Percentiles rank a stretch among this genome's conserved stretches.
These are phyloP conservation scores for Myrica gale DNA, from an alignment of 306 rosid genomes.

Conservation along the genomic window DNA sequence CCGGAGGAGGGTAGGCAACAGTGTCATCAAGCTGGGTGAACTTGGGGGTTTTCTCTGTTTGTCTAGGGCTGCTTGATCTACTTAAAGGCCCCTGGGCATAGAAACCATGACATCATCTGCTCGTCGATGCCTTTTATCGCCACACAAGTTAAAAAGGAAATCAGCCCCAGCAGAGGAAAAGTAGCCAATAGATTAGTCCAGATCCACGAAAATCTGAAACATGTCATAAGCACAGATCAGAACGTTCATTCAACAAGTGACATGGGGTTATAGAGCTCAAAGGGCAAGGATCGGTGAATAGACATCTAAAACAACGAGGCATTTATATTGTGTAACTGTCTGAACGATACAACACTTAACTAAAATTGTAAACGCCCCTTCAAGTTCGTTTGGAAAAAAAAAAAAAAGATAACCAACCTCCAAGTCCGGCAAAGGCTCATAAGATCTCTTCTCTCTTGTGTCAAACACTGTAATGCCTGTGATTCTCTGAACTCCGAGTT, in stretches of 20 bases:
- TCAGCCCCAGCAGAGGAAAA: constrained; percentile 18
- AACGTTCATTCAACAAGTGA: constrained; percentile 15
- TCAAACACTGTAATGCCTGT: constrained; percentile 74
- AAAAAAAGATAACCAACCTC: constrained; percentile 52
- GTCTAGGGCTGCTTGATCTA: constrained; percentile 22
- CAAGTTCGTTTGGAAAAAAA: too few relatives aligned
- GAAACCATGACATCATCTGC: constrained; percentile 8
- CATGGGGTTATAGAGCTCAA: neutral
- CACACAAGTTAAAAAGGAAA: constrained; percentile 2
- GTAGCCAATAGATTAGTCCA: constrained; percentile 42
- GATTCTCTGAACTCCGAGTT: constrained; percentile 92
- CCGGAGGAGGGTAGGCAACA: constrained; percentile 5
- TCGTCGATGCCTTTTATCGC: too few relatives aligned
- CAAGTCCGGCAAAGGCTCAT: constrained; percentile 77
- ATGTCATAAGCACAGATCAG: constrained; percentile 25
- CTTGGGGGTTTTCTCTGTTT: neutral
- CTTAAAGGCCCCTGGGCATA: constrained; percentile 17
- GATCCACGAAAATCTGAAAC: constrained; percentile 80
- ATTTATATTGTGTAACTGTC: neutral
- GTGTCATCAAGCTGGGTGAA: constrained; percentile 4
- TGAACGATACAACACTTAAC: neutral
- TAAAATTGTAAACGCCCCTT: neutral
- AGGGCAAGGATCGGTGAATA: constrained; percentile 12
- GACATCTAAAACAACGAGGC: neutral
- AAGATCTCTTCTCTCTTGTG: constrained; percentile 63